Evolutionary conservation across 2,329 filamentous ascomycete species (phyloP).

Genomic region (Ophiostoma populinum): DNA sequence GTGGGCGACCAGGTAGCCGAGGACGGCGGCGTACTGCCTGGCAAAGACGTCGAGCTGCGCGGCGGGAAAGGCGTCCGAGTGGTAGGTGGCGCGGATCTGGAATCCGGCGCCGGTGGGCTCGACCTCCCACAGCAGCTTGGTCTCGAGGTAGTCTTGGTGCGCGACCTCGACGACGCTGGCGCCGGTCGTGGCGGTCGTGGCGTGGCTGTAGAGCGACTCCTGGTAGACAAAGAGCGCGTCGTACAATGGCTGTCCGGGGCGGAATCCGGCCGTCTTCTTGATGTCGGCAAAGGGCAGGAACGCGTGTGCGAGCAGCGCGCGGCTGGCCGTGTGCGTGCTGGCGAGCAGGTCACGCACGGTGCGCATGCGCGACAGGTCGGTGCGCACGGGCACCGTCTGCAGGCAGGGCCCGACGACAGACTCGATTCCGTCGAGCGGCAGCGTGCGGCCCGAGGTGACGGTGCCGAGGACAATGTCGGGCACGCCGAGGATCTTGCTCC

Average conservation of each 20-base stretch:
- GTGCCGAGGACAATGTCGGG: constrained; percentile 58
- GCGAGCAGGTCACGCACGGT: constrained; percentile 43
- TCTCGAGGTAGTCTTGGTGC: constrained; percentile 58
- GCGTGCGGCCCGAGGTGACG: constrained; percentile 64
- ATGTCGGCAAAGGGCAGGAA: constrained; percentile 52
- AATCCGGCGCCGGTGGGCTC: constrained; percentile 36
- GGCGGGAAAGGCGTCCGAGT: constrained; percentile 29
- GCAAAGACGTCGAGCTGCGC: constrained; percentile 38
- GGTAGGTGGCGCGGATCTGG: constrained; percentile 28
- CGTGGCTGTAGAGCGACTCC: constrained; percentile 38
- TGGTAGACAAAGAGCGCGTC: constrained; percentile 76
- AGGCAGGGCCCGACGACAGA: constrained; percentile 66
- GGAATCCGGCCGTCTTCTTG: constrained; percentile 38
- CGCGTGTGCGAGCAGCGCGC: constrained; percentile 45
- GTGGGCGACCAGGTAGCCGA: constrained; percentile 21
- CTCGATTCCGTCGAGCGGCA: constrained; percentile 55
- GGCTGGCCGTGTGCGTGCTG: constrained; percentile 46
- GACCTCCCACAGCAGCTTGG: constrained; percentile 57
- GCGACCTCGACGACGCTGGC: constrained; percentile 33
- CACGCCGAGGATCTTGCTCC: constrained; percentile 45
- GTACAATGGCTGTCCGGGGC: constrained; percentile 44
- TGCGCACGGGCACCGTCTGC: constrained; percentile 54
- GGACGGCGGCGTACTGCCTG: constrained; percentile 36
- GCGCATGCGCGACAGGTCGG: constrained; percentile 33
- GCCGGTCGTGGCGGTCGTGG: neutral